Evolutionary conservation across 352 stramenopile species (phyloP).

Genomic region (Pythium graminicola): DNA sequence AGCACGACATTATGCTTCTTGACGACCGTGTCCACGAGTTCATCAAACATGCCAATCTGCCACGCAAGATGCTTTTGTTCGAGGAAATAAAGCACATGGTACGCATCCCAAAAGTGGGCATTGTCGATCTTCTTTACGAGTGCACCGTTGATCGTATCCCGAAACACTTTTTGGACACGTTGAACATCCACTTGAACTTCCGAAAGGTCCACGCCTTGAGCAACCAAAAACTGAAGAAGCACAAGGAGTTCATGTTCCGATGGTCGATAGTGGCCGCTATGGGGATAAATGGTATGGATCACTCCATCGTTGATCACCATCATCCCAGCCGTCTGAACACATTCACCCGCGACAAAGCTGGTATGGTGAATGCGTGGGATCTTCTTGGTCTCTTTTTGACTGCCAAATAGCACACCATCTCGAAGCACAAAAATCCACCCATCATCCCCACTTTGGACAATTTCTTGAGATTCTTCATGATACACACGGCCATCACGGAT

Average conservation of each 20-base stretch:
- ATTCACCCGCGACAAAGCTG: conserved; percentile 95
- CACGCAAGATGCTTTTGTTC: conserved; percentile 68
- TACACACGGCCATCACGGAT: conserved; percentile 64
- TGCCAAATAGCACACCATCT: conserved; percentile 91
- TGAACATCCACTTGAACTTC: conserved; percentile 94
- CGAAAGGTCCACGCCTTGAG: conserved; percentile 85
- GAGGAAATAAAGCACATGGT: conserved; percentile 67
- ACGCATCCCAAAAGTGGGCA: conserved; percentile 80
- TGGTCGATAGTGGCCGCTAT: conserved; percentile 96
- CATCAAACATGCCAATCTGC: conserved; percentile 70
- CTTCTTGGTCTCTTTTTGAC: conserved; percentile 92
- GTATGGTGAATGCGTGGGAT: conserved; percentile 96
- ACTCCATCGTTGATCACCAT: conserved; percentile 90
- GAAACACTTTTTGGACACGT: conserved; percentile 94
- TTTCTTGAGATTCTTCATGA: conserved; percentile 51
- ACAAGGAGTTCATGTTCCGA: conserved; percentile 93
- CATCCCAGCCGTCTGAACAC: conserved; percentile 95
- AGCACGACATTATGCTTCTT: conserved; percentile 34
- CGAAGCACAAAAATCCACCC: conserved; percentile 97
- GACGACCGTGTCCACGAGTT: conserved; percentile 63
- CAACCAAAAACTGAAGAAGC: conserved; percentile 90
- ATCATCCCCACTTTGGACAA: conserved; percentile 88
- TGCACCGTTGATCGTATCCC: conserved; percentile 64
- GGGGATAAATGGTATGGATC: conserved; percentile 94
- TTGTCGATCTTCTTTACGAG: conserved; percentile 79